Evolutionary conservation across 1,139 yeast genomes (phyloP), one percentile per base, ranked within the genome.

Genomic region (Hyphopichia khmerensis): DNA sequence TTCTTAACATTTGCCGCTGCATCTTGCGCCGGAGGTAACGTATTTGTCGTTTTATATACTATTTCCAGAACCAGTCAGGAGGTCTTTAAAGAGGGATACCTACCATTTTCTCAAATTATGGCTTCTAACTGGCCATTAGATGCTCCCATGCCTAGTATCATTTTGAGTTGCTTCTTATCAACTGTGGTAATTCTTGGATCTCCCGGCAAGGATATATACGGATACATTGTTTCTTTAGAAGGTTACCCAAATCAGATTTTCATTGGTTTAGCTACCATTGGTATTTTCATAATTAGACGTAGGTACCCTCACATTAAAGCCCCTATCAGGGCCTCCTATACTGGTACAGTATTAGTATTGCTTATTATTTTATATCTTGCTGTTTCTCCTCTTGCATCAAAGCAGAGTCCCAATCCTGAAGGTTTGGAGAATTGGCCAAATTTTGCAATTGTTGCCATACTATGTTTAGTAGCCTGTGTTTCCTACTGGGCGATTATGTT

Each of bases 201-300:
- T 26, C 91, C 93, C 9, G 79, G 83, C 24, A 91, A 90, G 17
- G 93, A 86, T 55, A 84, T 90, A 30, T 87, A 86, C 67, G 82
- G 83, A 54, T 85, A 86, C 55, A 80, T 87, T 53, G 70, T 86
- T 51, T 82, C 87, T 48, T 67, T 86, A 53, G 87, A 85, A 56
- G 84, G 91, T 2, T 86, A 85, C 54, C 91, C 93, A 16, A 68
- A 64, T 32, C 82, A 78, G 49, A 49, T 80, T 4, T 77, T 79
- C 45, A 60, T 78, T 21, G 63, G 72, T 0, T 62, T 79, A 9
- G 68, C 73, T 4, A 79, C 83, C 0, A 42, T 77, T 19, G 87
- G 87, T 0, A 52, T 81, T 1, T 75, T 80, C 43, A 65, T 80
- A 10, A 59, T 78, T 27, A 64, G 85, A 41, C 64, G 50, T 38